Percentiles rank a stretch among this genome's conserved stretches.
Conservation (phyloP, 176 grass and related monocot species). For the Rhynchospora tenuis region DNA sequence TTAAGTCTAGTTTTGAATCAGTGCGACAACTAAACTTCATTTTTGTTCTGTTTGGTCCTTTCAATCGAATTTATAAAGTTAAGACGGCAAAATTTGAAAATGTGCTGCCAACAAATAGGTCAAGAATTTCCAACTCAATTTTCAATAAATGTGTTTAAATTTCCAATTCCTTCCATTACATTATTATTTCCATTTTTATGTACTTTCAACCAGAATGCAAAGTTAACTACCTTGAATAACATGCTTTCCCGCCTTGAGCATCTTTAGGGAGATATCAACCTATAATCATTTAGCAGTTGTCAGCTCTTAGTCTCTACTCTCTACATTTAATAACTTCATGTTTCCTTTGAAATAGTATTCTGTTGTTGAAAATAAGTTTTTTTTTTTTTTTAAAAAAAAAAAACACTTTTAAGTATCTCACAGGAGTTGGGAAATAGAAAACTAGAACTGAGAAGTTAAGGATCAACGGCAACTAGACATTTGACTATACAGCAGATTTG, state of each 20-base stretch:
- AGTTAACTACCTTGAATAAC: conserved; percentile 82
- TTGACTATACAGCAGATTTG: neutral
- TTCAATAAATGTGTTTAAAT: too few relatives aligned
- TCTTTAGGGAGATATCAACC: conserved; percentile 87
- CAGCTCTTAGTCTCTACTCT: neutral
- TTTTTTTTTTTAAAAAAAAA: neutral
- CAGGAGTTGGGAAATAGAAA: neutral
- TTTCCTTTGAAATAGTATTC: neutral
- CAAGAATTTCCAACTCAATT: too few relatives aligned
- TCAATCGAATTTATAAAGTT: neutral
- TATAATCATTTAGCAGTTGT: conserved; percentile 28
- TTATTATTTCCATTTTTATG: neutral
- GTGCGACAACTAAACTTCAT: neutral
- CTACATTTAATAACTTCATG: neutral
- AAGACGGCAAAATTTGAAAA: neutral
- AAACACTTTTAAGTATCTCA: neutral
- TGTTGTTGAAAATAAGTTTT: neutral
- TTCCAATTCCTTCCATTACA: too few relatives aligned
- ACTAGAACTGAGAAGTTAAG: neutral
- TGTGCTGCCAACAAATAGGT: too few relatives aligned
- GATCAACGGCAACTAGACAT: neutral
- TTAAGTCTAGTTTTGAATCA: neutral
- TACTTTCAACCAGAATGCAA: neutral
- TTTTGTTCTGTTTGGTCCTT: neutral
- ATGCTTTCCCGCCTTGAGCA: conserved; percentile 89